These are phyloP conservation scores for Ormosia emarginata DNA, from an alignment of 306 rosid species.

Conservation along the genomic window DNA sequence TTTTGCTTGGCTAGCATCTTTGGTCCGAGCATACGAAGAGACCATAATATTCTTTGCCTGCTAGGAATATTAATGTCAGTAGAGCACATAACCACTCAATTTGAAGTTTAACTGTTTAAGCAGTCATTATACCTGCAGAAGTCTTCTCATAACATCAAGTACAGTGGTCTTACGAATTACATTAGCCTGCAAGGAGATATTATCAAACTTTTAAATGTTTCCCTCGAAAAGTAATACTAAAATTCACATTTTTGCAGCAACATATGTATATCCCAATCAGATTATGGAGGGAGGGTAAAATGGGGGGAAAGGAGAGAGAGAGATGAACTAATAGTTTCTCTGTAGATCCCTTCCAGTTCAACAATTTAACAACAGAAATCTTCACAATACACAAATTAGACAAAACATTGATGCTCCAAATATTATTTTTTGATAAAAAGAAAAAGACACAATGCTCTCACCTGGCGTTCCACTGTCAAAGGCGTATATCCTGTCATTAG, in stretches of 20 bases:
- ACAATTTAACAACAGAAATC: conserved; percentile 1
- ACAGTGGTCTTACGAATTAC: conserved; percentile 97
- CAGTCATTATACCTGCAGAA: conserved; percentile 67
- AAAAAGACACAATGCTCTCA: conserved; percentile 23
- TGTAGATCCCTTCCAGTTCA: conserved; percentile 11
- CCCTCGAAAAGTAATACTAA: not conserved
- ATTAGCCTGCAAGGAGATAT: conserved; percentile 67
- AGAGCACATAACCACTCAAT: not conserved
- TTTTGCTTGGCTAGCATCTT: conserved; percentile 99
- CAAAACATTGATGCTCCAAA: not conserved
- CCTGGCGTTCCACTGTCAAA: conserved; percentile 97
- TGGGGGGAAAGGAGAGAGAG: not conserved
- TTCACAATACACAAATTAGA: not conserved
- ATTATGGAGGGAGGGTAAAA: not conserved
- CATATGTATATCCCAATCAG: not conserved
- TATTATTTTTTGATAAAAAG: not conserved
- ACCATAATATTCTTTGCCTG: conserved; percentile 99
- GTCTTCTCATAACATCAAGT: conserved; percentile 98
- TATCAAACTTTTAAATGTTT: conserved; percentile 13
- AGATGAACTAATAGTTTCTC: not conserved
- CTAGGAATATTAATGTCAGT: conserved; percentile 31
- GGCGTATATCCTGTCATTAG: conserved; percentile 99
- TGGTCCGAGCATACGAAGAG: conserved; percentile 94
- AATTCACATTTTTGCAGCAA: not conserved
- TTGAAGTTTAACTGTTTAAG: conserved; percentile 8